Percentiles rank a stretch among this genome's conserved stretches.
Evolutionary conservation across 352 stramenopile genomes (phyloP).

Genomic region (Globisporangium splendens): DNA sequence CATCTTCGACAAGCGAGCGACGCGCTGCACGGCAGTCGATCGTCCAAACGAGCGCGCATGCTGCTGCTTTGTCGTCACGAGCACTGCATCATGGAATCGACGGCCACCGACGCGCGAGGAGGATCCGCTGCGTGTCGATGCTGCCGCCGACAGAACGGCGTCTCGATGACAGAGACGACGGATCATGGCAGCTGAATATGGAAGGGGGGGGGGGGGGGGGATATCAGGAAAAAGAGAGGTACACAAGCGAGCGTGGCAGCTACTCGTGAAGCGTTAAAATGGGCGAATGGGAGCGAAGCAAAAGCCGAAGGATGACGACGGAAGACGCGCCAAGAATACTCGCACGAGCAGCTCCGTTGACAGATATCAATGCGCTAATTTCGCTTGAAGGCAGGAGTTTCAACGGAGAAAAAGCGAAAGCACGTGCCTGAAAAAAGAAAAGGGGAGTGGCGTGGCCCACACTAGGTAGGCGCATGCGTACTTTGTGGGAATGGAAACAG

Average conservation of each 20-base stretch:
- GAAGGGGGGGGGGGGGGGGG: too few relatives aligned
- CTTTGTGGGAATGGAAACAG: too few relatives aligned
- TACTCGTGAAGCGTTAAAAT: not conserved
- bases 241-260: too few relatives aligned
- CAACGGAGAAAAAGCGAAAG: not conserved
- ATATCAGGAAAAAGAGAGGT: not conserved
- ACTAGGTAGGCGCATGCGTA: not conserved
- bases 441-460: not conserved
- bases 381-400: not conserved
- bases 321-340: too few relatives aligned
- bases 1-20: not conserved
- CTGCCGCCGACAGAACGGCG: not conserved
- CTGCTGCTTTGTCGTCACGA: not conserved
- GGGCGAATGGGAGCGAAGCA: not conserved
- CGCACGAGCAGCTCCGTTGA: too few relatives aligned
- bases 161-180: constrained; percentile 7
- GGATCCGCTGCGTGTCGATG: not conserved
- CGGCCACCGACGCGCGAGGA: constrained; percentile 1
- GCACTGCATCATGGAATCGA: not conserved
- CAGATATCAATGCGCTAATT: too few relatives aligned
- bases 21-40: not conserved
- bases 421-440: not conserved
- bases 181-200: constrained; percentile 4
- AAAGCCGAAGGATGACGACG: not conserved
- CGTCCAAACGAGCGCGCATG: not conserved